These are phyloP conservation scores for Leccinum truebloodii DNA, from an alignment of 768 basidiomycete species.

Conservation along the genomic window DNA sequence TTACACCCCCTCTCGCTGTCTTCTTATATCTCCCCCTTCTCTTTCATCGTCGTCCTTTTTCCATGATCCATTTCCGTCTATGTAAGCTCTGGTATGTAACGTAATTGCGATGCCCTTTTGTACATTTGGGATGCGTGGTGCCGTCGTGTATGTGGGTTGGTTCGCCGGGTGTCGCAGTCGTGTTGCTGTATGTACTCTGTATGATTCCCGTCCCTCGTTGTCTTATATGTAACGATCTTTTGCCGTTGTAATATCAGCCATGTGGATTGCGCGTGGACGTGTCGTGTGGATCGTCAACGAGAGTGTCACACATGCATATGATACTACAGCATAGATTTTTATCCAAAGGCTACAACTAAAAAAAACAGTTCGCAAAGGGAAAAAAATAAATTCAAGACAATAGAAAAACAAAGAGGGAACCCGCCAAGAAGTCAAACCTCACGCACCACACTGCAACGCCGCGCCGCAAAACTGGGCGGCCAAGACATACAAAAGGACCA, in stretches of 20 bases:
- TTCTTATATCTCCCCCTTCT: too few species aligned
- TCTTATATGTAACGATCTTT: conserved; percentile 17
- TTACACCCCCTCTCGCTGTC: too few species aligned
- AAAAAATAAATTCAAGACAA: background rate
- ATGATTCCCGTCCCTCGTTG: conserved; percentile 11
- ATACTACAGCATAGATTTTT: conserved; percentile 12
- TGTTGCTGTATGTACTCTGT: conserved; percentile 20
- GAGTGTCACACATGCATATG: background rate
- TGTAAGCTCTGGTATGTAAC: conserved; percentile 21
- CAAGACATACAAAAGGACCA: conserved; percentile 79
- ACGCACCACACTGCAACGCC: conserved; percentile 60
- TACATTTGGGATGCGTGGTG: conserved; percentile 8
- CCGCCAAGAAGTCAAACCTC: background rate
- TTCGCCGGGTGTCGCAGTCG: background rate
- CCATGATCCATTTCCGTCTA: conserved; percentile 9
- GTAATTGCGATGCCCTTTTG: conserved; percentile 26
- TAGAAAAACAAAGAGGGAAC: background rate
- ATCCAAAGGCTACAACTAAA: conserved; percentile 13
- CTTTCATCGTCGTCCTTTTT: background rate
- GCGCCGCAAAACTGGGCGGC: conserved; percentile 90
- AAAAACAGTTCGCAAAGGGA: too few species aligned
- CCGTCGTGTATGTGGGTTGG: background rate
- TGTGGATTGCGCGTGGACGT: too few species aligned
- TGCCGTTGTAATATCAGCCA: too few species aligned
- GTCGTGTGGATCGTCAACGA: too few species aligned